phyloP scores from a whole-genome alignment of 495 filamentous ascomycete species.

The Aspergillus cavernicola region DNA sequence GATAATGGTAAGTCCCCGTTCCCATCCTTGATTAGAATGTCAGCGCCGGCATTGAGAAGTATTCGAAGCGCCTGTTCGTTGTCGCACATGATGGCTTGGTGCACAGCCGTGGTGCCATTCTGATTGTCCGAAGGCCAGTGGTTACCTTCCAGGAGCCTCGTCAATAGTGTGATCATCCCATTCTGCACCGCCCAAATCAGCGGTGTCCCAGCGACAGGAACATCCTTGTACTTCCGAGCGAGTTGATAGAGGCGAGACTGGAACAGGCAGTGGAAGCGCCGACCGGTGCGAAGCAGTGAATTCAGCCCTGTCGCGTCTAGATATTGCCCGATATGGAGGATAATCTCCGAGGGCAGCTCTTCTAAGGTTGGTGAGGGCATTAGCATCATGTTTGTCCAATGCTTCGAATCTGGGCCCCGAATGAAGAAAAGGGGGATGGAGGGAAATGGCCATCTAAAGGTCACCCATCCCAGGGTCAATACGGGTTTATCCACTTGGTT shows the following conservation, averaged over 20 bases:
- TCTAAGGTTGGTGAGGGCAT: neutral
- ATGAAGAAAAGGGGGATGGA: too few relatives aligned
- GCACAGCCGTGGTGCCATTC: neutral
- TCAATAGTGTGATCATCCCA: neutral
- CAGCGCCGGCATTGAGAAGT: neutral
- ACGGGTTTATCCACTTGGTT: too few relatives aligned
- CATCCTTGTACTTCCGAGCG: neutral
- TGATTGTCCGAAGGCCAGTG: neutral
- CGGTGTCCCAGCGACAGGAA: neutral
- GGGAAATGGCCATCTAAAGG: too few relatives aligned
- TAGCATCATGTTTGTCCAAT: too few relatives aligned
- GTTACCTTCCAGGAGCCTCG: neutral
- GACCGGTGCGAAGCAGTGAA: neutral
- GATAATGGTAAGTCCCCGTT: neutral
- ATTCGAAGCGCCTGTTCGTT: neutral
- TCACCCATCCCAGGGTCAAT: too few relatives aligned
- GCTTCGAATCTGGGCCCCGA: too few relatives aligned
- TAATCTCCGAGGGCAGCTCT: neutral
- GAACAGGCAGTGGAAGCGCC: conserved; percentile 2
- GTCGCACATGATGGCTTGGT: neutral
- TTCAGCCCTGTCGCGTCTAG: neutral
- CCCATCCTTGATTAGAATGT: neutral
- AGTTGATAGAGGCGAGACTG: neutral
- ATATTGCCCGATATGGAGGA: neutral
- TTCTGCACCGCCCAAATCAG: conserved; percentile 9